These are phyloP conservation scores for Penicillium sp. DNA, from an alignment of 2,329 filamentous ascomycete species.

Conservation along the genomic window DNA sequence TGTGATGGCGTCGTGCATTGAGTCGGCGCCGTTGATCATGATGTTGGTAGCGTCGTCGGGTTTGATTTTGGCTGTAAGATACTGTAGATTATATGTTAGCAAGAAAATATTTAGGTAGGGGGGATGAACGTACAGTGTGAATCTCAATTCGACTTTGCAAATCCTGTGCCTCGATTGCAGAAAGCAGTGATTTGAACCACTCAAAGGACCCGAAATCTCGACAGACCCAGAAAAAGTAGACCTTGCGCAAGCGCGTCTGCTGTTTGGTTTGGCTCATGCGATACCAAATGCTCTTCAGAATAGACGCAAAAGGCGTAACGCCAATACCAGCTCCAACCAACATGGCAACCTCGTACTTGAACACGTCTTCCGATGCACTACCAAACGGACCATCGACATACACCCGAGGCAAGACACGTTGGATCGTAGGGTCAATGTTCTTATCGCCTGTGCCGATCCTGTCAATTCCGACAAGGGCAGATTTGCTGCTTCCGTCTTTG, in stretches of 20 bases:
- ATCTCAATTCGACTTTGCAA: slow-evolving; percentile 81
- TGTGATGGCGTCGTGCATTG: slow-evolving; percentile 79
- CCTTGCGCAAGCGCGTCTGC: slow-evolving; percentile 74
- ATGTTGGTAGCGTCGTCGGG: slow-evolving; percentile 82
- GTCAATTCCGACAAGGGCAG: slow-evolving; percentile 67
- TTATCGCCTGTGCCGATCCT: slow-evolving; percentile 44
- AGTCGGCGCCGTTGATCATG: slow-evolving; percentile 86
- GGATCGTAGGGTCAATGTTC: slow-evolving; percentile 66
- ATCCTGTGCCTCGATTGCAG: slow-evolving; percentile 84
- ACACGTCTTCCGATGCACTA: slow-evolving; percentile 81
- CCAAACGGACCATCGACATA: slow-evolving; percentile 85
- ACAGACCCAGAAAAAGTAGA: slow-evolving; percentile 93
- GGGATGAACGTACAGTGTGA: slow-evolving; percentile 43
- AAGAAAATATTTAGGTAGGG: background rate
- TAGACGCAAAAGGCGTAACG: slow-evolving; percentile 51
- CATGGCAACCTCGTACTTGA: slow-evolving; percentile 54
- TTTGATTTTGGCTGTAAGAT: slow-evolving; percentile 83
- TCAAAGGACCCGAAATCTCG: slow-evolving; percentile 83
- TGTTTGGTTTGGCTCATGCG: slow-evolving; percentile 80
- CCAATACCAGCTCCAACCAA: slow-evolving; percentile 51
- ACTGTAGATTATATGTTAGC: slow-evolving; percentile 38
- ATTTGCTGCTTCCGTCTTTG: slow-evolving; percentile 39
- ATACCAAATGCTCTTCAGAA: slow-evolving; percentile 84
- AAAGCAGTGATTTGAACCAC: slow-evolving; percentile 80
- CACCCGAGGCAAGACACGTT: slow-evolving; percentile 70